Evolutionary conservation across 2,329 filamentous ascomycete genomes (phyloP).

Genomic region (Penicillium rolfsii): DNA sequence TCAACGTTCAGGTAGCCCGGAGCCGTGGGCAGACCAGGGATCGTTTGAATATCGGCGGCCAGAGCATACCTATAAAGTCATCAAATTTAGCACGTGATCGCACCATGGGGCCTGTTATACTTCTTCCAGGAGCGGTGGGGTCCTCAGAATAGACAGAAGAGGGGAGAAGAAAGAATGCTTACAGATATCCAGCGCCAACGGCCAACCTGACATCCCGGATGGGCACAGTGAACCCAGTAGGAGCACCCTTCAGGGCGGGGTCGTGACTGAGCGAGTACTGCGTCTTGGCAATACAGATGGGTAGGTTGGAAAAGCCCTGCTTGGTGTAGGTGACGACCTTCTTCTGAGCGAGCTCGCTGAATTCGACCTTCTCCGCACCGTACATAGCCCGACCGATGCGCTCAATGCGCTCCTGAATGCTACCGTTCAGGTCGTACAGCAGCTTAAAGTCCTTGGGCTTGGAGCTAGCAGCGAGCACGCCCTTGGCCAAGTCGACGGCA

Average conservation of each 20-base stretch:
- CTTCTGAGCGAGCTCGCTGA: conserved; percentile 90
- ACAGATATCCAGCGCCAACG: conserved; percentile 89
- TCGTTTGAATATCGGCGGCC: conserved; percentile 97
- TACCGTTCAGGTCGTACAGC: conserved; percentile 78
- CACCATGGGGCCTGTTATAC: background rate
- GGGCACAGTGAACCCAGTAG: conserved; percentile 89
- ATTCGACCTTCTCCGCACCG: conserved; percentile 84
- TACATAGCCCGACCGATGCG: conserved; percentile 92
- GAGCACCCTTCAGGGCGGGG: conserved; percentile 89
- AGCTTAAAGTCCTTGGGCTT: conserved; percentile 87
- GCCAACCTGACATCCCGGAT: conserved; percentile 94
- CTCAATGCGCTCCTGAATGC: conserved; percentile 87
- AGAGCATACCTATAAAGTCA: conserved; percentile 71
- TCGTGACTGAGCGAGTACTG: conserved; percentile 97
- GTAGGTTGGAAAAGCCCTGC: conserved; percentile 89
- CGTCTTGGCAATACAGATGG: conserved; percentile 97
- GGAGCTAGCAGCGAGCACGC: conserved; percentile 78
- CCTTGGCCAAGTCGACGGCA: conserved; percentile 84
- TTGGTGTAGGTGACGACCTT: conserved; percentile 94
- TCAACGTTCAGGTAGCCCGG: conserved; percentile 96
- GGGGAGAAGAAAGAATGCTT: conserved; percentile 45
- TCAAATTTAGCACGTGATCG: conserved; percentile 31
- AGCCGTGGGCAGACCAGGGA: conserved; percentile 90
- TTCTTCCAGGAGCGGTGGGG: background rate
- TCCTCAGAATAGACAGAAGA: conserved; percentile 34